These are phyloP conservation scores for Brasenia schreberi DNA, from an alignment of 164 flowering plant species.

Conservation along the genomic window DNA sequence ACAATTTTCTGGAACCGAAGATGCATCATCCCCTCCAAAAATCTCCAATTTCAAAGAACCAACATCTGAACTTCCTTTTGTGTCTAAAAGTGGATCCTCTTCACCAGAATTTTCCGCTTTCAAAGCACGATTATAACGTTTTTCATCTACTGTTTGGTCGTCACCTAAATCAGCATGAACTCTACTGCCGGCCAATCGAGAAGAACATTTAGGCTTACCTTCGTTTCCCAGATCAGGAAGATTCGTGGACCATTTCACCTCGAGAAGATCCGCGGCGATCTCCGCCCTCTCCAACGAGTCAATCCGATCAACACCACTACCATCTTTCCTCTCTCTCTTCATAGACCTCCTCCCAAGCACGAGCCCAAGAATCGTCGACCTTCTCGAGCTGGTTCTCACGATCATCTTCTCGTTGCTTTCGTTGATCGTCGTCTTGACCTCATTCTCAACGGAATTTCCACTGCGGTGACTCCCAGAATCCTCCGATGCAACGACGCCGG, in stretches of 20 bases:
- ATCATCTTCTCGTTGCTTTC: slow-evolving; percentile 23
- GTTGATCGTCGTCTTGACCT: not conserved
- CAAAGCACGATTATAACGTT: not conserved
- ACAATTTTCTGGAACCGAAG: not conserved
- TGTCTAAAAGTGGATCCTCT: not conserved
- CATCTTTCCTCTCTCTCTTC: slow-evolving; percentile 21
- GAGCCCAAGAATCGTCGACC: slow-evolving; percentile 43
- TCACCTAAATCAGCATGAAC: not conserved
- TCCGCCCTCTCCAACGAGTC: slow-evolving; percentile 73
- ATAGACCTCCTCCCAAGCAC: slow-evolving; percentile 50
- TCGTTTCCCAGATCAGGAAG: slow-evolving; percentile 10
- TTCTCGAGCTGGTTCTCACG: slow-evolving; percentile 29
- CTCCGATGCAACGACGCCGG: not conserved
- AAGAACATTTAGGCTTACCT: not conserved
- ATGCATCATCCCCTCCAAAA: not conserved
- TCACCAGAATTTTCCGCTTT: not conserved
- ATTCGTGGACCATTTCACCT: slow-evolving; percentile 80
- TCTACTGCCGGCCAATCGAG: not conserved
- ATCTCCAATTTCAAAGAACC: not conserved
- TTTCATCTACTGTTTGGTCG: not conserved
- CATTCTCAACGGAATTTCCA: not conserved
- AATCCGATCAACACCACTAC: slow-evolving; percentile 16
- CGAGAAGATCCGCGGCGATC: slow-evolving; percentile 82
- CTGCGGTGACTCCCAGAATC: not conserved
- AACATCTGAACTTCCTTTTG: not conserved